phyloP scores from a whole-genome alignment of 78 protist species.

The Dictyostelium firmibasis region DNA sequence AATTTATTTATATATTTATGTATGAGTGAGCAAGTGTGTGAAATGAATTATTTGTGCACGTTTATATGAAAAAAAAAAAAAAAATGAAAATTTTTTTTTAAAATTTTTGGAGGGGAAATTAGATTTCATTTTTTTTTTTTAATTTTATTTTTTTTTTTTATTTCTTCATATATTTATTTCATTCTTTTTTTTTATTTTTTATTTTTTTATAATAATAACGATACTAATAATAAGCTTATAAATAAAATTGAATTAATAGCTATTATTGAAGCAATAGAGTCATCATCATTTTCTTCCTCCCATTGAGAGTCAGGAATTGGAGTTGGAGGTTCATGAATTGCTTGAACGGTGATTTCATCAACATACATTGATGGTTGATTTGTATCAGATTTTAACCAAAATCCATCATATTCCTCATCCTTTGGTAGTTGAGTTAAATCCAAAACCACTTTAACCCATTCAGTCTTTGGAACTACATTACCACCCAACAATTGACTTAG shows the following conservation, averaged over 20 bases:
- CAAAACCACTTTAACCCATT: constrained; percentile 18
- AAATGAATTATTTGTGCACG: not conserved
- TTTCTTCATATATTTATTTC: not conserved
- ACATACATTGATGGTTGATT: constrained; percentile 41
- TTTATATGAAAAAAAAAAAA: not conserved
- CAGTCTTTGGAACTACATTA: not conserved
- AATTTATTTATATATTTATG: not conserved
- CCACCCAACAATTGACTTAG: not conserved
- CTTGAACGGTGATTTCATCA: constrained; percentile 36
- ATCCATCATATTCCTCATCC: constrained; percentile 31
- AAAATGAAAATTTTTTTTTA: not conserved
- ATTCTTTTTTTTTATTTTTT: not conserved
- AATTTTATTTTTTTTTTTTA: not conserved
- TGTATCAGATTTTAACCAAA: constrained; percentile 33
- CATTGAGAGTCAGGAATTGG: not conserved
- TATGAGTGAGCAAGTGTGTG: not conserved
- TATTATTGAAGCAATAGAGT: not conserved
- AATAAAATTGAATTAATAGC: not conserved
- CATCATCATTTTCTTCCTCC: not conserved
- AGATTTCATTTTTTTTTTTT: not conserved
- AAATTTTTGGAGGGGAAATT: not conserved
- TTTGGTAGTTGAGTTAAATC: constrained; percentile 1
- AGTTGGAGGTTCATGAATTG: constrained; percentile 48
- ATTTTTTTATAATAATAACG: not conserved
- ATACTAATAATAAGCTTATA: not conserved